phyloP scores from a whole-genome alignment of 768 basidiomycete species.

The button mushroom (Agaricus bisporus) region DNA sequence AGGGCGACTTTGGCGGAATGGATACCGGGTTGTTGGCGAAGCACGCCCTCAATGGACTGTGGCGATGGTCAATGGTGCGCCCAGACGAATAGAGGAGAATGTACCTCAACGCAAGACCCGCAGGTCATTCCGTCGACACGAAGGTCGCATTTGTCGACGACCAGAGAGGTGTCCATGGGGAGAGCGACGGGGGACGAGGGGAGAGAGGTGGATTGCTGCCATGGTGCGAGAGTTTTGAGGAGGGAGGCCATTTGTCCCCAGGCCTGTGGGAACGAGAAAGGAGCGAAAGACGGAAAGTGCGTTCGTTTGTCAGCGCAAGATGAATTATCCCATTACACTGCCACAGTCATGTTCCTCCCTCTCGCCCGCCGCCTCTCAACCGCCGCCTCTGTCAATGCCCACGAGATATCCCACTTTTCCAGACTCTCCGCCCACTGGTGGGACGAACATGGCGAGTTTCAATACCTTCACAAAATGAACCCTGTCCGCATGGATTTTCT shows the following conservation, averaged over 20 bases:
- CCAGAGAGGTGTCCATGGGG: slow-evolving; percentile 19
- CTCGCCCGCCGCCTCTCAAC: slow-evolving; percentile 6
- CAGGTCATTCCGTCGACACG: slow-evolving; percentile 90
- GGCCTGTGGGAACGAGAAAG: slow-evolving; percentile 7
- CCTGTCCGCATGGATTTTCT: slow-evolving; percentile 82
- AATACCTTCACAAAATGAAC: slow-evolving; percentile 90
- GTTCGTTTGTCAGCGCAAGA: too few relatives aligned
- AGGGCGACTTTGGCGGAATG: slow-evolving; percentile 89
- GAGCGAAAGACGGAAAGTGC: too few relatives aligned
- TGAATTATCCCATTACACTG: neutral
- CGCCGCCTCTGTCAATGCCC: slow-evolving; percentile 51
- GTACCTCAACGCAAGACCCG: slow-evolving; percentile 81
- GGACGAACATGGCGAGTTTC: slow-evolving; percentile 91
- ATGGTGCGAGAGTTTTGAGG: slow-evolving; percentile 7
- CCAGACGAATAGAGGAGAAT: slow-evolving; percentile 15
- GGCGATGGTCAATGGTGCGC: neutral
- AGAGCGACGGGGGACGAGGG: slow-evolving; percentile 12
- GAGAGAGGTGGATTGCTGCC: neutral
- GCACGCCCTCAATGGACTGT: slow-evolving; percentile 81
- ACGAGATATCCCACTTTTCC: slow-evolving; percentile 88
- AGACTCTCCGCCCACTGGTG: slow-evolving; percentile 90
- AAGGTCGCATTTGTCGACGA: slow-evolving; percentile 61
- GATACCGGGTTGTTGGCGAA: slow-evolving; percentile 84
- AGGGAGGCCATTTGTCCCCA: slow-evolving; percentile 11
- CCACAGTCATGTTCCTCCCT: slow-evolving; percentile 9